phyloP scores from a whole-genome alignment of 2,329 filamentous ascomycete species.

The Pyricularia pennisetigena region DNA sequence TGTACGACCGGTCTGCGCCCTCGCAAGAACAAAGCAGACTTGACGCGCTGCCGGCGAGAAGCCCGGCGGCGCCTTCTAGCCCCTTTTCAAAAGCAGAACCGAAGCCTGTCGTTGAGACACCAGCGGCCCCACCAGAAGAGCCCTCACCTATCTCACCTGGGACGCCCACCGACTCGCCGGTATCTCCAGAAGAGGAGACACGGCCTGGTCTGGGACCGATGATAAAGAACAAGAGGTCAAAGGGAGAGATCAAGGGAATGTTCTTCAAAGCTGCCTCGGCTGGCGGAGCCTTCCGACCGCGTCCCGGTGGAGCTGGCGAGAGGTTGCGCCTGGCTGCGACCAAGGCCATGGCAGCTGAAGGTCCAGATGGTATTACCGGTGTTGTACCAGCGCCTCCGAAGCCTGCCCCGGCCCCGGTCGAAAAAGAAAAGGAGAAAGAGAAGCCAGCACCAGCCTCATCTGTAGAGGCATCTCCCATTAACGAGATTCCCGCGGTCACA shows the following conservation, averaged over 20 bases:
- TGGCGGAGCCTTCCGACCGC: constrained; percentile 69
- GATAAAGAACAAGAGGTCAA: constrained; percentile 72
- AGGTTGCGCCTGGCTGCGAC: constrained; percentile 56
- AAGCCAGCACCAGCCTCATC: constrained; percentile 22
- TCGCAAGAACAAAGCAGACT: constrained; percentile 7
- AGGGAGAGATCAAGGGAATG: constrained; percentile 61
- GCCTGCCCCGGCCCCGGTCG: constrained; percentile 21
- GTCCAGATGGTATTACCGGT: constrained; percentile 80
- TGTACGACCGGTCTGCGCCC: constrained; percentile 20
- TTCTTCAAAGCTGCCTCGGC: constrained; percentile 75
- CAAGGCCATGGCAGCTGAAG: constrained; percentile 46
- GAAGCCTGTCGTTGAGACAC: background rate
- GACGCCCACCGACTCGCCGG: constrained; percentile 18
- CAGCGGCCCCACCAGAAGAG: constrained; percentile 16
- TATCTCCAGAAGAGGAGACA: constrained; percentile 25
- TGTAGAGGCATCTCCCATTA: constrained; percentile 21
- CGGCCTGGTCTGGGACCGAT: constrained; percentile 82
- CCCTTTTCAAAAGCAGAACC: constrained; percentile 6
- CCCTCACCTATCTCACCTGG: constrained; percentile 14
- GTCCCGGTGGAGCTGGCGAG: constrained; percentile 78
- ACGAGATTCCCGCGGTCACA: constrained; percentile 46
- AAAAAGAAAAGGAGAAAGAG: constrained; percentile 11
- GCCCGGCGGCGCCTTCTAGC: constrained; percentile 6
- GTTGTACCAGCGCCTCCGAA: constrained; percentile 72
- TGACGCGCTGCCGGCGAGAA: constrained; percentile 9